These are phyloP conservation scores for Globisporangium abappressorium DNA, from an alignment of 352 stramenopile genomes.

Conservation along the genomic window DNA sequence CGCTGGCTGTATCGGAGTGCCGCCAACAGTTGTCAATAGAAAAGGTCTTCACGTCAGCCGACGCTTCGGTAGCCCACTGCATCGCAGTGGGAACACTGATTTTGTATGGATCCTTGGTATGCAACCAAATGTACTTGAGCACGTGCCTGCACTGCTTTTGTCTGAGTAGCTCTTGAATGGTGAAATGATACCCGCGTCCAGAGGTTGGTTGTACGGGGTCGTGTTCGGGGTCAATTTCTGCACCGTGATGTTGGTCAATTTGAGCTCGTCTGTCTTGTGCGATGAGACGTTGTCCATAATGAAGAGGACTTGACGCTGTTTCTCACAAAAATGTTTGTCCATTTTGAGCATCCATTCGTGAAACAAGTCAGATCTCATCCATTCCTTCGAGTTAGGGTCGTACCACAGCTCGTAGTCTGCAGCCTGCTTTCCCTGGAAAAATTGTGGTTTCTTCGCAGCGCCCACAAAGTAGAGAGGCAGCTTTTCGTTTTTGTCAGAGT, in stretches of 20 bases:
- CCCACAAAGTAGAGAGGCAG: not conserved
- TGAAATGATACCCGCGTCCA: not conserved
- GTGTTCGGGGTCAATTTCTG: not conserved
- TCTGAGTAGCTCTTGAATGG: not conserved
- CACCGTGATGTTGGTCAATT: not conserved
- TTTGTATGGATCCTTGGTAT: not conserved
- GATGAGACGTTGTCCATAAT: slow-evolving; percentile 3
- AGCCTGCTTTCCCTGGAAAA: not conserved
- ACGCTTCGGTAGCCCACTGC: not conserved
- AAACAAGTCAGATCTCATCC: not conserved
- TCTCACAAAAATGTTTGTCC: not conserved
- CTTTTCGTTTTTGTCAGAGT: not conserved
- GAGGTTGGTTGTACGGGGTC: not conserved
- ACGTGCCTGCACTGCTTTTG: not conserved
- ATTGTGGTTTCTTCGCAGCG: not conserved
- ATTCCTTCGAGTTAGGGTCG: not conserved
- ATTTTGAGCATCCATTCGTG: not conserved
- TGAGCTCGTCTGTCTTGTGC: not conserved
- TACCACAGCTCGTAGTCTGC: not conserved
- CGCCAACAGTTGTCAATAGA: not conserved
- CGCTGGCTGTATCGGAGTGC: not conserved
- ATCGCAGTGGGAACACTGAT: not conserved
- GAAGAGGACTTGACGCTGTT: not conserved
- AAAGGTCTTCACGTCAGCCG: not conserved
- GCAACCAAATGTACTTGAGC: not conserved